Evolutionary conservation across 164 flowering plant species (phyloP), one percentile per base, ranked within the genome.

Genomic region (Platanus orientalis): DNA sequence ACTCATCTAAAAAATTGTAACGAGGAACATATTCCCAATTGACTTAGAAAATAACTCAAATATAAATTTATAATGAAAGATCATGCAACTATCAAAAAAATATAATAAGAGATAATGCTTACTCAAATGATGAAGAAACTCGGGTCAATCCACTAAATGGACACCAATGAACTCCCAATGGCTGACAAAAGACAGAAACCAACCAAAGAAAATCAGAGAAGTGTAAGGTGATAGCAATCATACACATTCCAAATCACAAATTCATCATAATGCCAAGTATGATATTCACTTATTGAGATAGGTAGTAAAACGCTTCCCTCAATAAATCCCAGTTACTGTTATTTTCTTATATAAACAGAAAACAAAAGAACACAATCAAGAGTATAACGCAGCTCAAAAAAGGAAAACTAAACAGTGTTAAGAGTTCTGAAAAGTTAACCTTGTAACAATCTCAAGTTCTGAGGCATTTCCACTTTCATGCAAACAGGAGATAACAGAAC

Each of bases 141-240:
- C 66, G 69, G 2, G 78, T 21, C 26, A 78, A 67, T 66, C 81
- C 81, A 67, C 74, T 69, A 54, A 73, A 78, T 34, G 87, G 87
- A 56, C 87, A 80, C 80, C 84, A 80, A 11, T 83, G 87, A 58
- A 78, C 71, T 61, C 81, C 69, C 70, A 76, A 67, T 42, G 81
- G 78, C 87, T 83, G 87, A 64, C 71, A 61, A 49, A 62, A 44
- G 55, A 24, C 21, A 7, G n/a, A n/a, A 48, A 4, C 51, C 28
- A 48, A 6, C 6, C 29, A 48, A 61, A 9, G 19, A 30, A 20
- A 0, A 6, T 20, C 60, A n/a, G 27, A n/a, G 6, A 56, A 17
- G n/a, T 49, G 6, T 19, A 19, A 34, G 20, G 20, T 45, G 19
- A 45, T 13, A 19, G n/a, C 2, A 45, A 45, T 45, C 1, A 14